A percentile compares a stretch with the other conserved stretches of the same genome.
These are phyloP conservation scores for Lipomyces spencermartinsiae DNA, from an alignment of 805 yeast genomes.

Conservation along the genomic window DNA sequence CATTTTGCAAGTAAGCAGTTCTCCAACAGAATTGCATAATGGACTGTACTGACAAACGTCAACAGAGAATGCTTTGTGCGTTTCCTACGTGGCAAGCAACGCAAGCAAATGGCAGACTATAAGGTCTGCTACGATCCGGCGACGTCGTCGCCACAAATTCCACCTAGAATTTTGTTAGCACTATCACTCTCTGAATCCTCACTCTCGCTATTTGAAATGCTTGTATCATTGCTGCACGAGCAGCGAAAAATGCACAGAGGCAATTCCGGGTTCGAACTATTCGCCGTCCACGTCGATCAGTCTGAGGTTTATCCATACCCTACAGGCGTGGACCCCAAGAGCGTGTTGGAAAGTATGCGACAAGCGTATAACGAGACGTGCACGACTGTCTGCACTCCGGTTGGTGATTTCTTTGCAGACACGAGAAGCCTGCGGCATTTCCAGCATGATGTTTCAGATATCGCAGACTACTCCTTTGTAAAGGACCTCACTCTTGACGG, in stretches of 20 bases:
- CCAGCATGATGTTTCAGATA: slow-evolving; percentile 4
- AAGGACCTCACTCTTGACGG: not conserved
- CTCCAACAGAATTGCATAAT: not conserved
- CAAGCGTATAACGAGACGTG: slow-evolving; percentile 44
- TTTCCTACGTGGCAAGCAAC: slow-evolving; percentile 78
- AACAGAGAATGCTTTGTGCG: slow-evolving; percentile 64
- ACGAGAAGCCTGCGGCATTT: not conserved
- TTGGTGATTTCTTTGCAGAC: slow-evolving; percentile 17
- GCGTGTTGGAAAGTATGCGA: slow-evolving; percentile 41
- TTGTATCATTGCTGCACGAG: slow-evolving; percentile 64
- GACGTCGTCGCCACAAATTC: slow-evolving; percentile 50
- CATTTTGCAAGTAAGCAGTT: slow-evolving; percentile 57
- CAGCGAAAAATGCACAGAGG: slow-evolving; percentile 70
- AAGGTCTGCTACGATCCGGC: slow-evolving; percentile 69
- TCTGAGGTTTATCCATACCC: slow-evolving; percentile 32
- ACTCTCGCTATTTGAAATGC: slow-evolving; percentile 71
- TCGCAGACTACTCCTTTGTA: not conserved
- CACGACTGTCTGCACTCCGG: slow-evolving; percentile 33
- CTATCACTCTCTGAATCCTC: slow-evolving; percentile 43
- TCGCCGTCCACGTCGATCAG: slow-evolving; percentile 58
- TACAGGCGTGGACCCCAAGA: slow-evolving; percentile 23
- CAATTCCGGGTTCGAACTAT: slow-evolving; percentile 67
- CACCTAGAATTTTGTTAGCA: slow-evolving; percentile 49
- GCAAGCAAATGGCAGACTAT: slow-evolving; percentile 80
- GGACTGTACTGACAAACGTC: not conserved